These are phyloP conservation scores for Discostella stelligeroides DNA, from an alignment of 108 stramenopile species.

Conservation along the genomic window DNA sequence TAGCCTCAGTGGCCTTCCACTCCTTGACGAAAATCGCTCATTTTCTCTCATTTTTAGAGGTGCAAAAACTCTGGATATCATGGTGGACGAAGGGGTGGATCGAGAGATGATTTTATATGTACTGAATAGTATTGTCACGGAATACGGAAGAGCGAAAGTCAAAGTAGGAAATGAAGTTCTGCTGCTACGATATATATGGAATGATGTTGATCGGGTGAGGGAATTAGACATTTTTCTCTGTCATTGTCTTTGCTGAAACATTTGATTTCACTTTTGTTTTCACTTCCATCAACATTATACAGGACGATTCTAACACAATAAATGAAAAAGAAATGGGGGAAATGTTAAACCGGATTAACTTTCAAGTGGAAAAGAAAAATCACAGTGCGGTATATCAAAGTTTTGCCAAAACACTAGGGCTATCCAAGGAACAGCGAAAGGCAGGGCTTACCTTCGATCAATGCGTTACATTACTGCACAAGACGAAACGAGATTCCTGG, in stretches of 20 bases:
- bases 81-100: slow-evolving; percentile 56
- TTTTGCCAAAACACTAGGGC: slow-evolving; percentile 68
- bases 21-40: slow-evolving; percentile 60
- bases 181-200: slow-evolving; percentile 41
- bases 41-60: slow-evolving; percentile 86
- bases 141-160: slow-evolving; percentile 64
- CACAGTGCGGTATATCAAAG: slow-evolving; percentile 58
- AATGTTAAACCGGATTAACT: slow-evolving; percentile 51
- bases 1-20: slow-evolving; percentile 29
- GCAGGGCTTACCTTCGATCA: slow-evolving; percentile 84
- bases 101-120: slow-evolving; percentile 73
- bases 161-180: slow-evolving; percentile 79
- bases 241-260: not conserved
- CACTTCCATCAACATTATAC: not conserved
- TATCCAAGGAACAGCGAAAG: slow-evolving; percentile 58
- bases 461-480: slow-evolving; percentile 77
- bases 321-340: slow-evolving; percentile 58
- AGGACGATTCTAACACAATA: slow-evolving; percentile 69
- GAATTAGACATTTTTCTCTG: not conserved
- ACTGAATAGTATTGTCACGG: slow-evolving; percentile 56
- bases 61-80: slow-evolving; percentile 75
- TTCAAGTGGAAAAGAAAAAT: slow-evolving; percentile 45
- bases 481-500: slow-evolving; percentile 85
- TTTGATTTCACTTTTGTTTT: not conserved
- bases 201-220: slow-evolving; percentile 30